Base-by-base conservation (phyloP, 176 grass and related monocot genomes). In the Musa troglodytarum region DNA sequence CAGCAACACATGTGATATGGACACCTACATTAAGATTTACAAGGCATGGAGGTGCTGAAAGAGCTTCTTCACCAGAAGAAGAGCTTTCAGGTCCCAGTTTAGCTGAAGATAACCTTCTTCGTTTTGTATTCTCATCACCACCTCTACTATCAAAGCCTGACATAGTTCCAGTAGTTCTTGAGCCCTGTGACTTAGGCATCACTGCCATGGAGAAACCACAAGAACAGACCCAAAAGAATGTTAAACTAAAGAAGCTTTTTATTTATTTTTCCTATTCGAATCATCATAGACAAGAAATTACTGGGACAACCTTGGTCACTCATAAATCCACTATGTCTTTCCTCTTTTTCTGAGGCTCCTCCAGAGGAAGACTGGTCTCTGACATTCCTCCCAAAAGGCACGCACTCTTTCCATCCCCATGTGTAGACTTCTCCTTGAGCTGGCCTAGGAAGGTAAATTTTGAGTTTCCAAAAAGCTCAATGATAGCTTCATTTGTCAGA, bases 361-460 rank as follows among this genome's bases (percentile, higher is more conserved):
- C 76, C 86, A 34, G 82, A 78, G 55, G 86, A 80, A 55, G 89
- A 34, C 24, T 74, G 81, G 53, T 89, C 88, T 10, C 84, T 78
- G 23, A 92, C 54, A 52, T 89, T 65, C 74, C 91, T 83, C 21
- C 88, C 96, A 81, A 85, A 87, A 50, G 96, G 96, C 19, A 99
- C 96, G 75, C 96, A 99, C 79, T 99, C 96, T 88, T 95, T 99
- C 96, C 96, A 99, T 77, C 96, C 96, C 96, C 96, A 99, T 68
- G 96, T 92, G 53, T 95, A 99, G n/a, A 99, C 86, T 76, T 89
- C 88, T 50, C 96, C 96, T 85, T 80, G 77, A 86, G 84, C 96
- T 99, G 81, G 71, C 86, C 54, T 28, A 84, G 67, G 22, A 78
- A 76, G 82, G 71, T 25, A 25, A 52, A 56, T 56, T 77, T 52